Percentiles rank a stretch among this genome's conserved stretches.
These are phyloP conservation scores for Herpetomonas samuelpessoai DNA, from an alignment of 208 protist genomes.

Conservation along the genomic window DNA sequence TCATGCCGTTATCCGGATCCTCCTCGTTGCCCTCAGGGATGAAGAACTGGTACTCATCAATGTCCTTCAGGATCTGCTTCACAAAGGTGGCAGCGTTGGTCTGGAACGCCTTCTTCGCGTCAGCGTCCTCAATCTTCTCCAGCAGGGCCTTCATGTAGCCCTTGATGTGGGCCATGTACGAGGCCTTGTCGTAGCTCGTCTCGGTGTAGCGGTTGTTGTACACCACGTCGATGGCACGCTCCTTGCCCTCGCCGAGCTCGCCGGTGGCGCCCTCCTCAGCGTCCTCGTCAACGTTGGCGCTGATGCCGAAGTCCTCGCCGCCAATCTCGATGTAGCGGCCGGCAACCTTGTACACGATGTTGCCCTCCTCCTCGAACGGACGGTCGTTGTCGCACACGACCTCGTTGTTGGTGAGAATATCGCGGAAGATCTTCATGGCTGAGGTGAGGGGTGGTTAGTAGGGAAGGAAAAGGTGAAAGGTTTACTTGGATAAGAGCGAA, in stretches of 20 bases:
- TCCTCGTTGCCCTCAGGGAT: conserved; percentile 90
- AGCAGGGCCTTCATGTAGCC: conserved; percentile 90
- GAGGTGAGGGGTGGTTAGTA: conserved; percentile 1
- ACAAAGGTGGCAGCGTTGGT: conserved; percentile 80
- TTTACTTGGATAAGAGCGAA: conserved; percentile 6
- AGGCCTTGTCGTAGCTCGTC: conserved; percentile 92
- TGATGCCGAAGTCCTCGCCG: conserved; percentile 90
- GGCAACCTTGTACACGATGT: conserved; percentile 79
- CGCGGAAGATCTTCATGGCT: conserved; percentile 90
- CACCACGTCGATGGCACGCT: conserved; percentile 86
- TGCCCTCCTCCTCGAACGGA: conserved; percentile 69
- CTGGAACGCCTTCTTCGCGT: conserved; percentile 90
- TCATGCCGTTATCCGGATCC: conserved; percentile 89
- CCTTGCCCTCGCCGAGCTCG: conserved; percentile 75
- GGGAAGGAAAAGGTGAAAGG: conserved; percentile 6
- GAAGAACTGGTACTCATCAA: conserved; percentile 93
- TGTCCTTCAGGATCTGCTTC: conserved; percentile 91
- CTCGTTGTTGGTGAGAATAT: conserved; percentile 87
- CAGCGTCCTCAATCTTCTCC: conserved; percentile 76
- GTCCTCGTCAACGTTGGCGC: conserved; percentile 89
- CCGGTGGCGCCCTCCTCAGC: conserved; percentile 80
- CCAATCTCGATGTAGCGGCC: conserved; percentile 88
- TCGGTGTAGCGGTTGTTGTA: conserved; percentile 91
- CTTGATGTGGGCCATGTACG: conserved; percentile 92
- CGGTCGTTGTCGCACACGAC: conserved; percentile 90